These are phyloP conservation scores for Picochlorum costavermella DNA, from an alignment of 139 green algal species.

Conservation along the genomic window DNA sequence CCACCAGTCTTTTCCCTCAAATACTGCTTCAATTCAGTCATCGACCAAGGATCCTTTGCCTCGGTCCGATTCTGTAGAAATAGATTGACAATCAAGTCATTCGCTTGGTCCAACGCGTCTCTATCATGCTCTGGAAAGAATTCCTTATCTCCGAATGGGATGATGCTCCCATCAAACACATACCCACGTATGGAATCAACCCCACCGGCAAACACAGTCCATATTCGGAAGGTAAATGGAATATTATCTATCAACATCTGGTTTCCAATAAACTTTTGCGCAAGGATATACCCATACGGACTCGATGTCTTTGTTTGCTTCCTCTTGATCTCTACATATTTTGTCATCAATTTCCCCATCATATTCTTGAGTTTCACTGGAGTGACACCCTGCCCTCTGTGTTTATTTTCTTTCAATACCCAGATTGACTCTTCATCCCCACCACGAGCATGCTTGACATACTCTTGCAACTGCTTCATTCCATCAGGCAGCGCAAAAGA, in stretches of 20 bases:
- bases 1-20: constrained; percentile 11
- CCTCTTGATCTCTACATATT: constrained; percentile 4
- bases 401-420: constrained; percentile 56
- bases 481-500: constrained; percentile 47
- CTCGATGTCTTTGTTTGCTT: neutral
- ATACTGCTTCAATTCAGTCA: constrained; percentile 37
- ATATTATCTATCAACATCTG: constrained; percentile 37
- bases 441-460: constrained; percentile 22
- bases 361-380: neutral
- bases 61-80: constrained; percentile 45
- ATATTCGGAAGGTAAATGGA: constrained; percentile 52
- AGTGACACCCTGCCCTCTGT: constrained; percentile 45
- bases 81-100: constrained; percentile 52
- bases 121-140: neutral
- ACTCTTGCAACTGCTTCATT: constrained; percentile 13
- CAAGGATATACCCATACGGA: constrained; percentile 28
- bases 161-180: constrained; percentile 47
- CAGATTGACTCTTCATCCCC: constrained; percentile 23
- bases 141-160: constrained; percentile 37
- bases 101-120: neutral
- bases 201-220: constrained; percentile 42
- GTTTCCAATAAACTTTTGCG: constrained; percentile 43
- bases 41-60: constrained; percentile 38
- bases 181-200: constrained; percentile 35
- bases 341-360: neutral